These are phyloP conservation scores for Penicillium manginii DNA, from an alignment of 495 filamentous ascomycete genomes.

Conservation along the genomic window DNA sequence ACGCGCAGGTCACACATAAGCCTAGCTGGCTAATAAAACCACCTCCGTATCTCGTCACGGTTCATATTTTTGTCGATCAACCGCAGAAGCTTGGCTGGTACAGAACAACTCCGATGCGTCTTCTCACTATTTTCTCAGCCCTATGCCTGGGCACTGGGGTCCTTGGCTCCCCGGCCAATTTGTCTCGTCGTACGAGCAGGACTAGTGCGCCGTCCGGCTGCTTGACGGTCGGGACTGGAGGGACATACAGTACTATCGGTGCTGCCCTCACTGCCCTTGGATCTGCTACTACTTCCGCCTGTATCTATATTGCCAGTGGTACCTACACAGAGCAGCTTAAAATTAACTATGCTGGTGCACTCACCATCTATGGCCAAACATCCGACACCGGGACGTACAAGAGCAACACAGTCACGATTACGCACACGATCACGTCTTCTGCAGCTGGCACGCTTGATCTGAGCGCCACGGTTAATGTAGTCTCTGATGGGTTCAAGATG, in stretches of 20 bases:
- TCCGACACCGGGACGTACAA: slow-evolving; percentile 56
- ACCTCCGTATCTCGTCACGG: not conserved
- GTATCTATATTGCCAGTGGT: slow-evolving; percentile 44
- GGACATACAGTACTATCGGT: slow-evolving; percentile 33
- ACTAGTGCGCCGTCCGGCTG: slow-evolving; percentile 35
- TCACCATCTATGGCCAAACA: slow-evolving; percentile 60
- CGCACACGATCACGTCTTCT: slow-evolving; percentile 51
- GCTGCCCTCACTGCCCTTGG: slow-evolving; percentile 30
- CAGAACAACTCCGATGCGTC: slow-evolving; percentile 4
- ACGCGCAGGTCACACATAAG: not conserved
- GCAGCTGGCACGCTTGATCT: slow-evolving; percentile 46
- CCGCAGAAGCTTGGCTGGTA: not conserved
- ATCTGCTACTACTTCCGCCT: slow-evolving; percentile 28
- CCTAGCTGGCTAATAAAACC: not conserved
- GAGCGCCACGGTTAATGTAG: slow-evolving; percentile 61
- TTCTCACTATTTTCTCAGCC: slow-evolving; percentile 6
- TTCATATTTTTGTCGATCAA: not conserved
- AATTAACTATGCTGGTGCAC: slow-evolving; percentile 39
- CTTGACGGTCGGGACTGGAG: slow-evolving; percentile 29
- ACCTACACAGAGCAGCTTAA: slow-evolving; percentile 56
- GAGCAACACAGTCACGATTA: slow-evolving; percentile 65
- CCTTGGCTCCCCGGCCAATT: slow-evolving; percentile 15
- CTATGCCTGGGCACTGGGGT: slow-evolving; percentile 14
- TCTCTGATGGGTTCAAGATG: slow-evolving; percentile 51
- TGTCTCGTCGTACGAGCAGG: slow-evolving; percentile 17